Evolutionary conservation across 257 asterid species (phyloP).

Genomic region (Gentiana straminea): DNA sequence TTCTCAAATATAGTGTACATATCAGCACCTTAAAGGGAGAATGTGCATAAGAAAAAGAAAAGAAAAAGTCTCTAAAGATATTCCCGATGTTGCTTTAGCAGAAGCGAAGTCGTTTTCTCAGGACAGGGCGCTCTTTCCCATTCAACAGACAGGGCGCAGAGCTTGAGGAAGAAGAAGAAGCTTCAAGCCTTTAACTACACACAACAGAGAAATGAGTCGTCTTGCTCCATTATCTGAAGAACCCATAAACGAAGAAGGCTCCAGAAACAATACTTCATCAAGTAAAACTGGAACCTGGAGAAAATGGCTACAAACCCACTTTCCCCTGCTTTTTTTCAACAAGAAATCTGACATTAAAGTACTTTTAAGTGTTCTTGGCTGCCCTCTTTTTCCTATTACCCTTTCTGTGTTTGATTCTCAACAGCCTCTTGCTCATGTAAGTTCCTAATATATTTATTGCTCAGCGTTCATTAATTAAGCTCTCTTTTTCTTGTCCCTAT

Average conservation of each 20-base stretch:
- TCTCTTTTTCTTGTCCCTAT: not conserved
- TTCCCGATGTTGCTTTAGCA: too few species aligned
- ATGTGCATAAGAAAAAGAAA: too few species aligned
- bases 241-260: conserved; percentile 42
- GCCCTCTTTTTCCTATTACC: conserved; percentile 58
- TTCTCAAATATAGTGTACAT: too few species aligned
- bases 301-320: conserved; percentile 47
- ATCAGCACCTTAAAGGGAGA: too few species aligned
- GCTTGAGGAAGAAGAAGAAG: too few species aligned
- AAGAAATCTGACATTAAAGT: conserved; percentile 63
- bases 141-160: too few species aligned
- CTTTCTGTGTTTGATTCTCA: conserved; percentile 25
- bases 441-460: not conserved
- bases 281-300: conserved; percentile 41
- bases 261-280: conserved; percentile 12
- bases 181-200: too few species aligned
- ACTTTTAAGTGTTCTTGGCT: conserved; percentile 62
- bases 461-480: not conserved
- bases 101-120: too few species aligned
- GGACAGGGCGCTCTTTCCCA: too few species aligned
- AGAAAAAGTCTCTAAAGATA: too few species aligned
- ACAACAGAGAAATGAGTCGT: conserved; percentile 29
- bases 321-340: conserved; percentile 44
- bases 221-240: conserved; percentile 69
- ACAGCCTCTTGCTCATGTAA: conserved; percentile 38